These are phyloP conservation scores for Helianthus annuus DNA, from an alignment of 129 eudicot genomes.

Conservation along the genomic window HanXRQr2.0-SUNRISE NC_035444.2:13031277-13031776, in stretches of 20 bases:
- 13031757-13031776: slow-evolving; percentile 33
- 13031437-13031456: neutral
- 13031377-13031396: no score
- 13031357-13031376: no score
- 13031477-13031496: slow-evolving; percentile 11
- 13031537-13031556: slow-evolving; percentile 91
- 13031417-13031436: no score
- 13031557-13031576: slow-evolving; percentile 95
- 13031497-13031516: slow-evolving; percentile 77
- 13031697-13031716: slow-evolving; percentile 3
- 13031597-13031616: slow-evolving; percentile 93
- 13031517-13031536: slow-evolving; percentile 87
- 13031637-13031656: slow-evolving; percentile 95
- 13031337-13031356: no score
- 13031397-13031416: no score
- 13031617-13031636: slow-evolving; percentile 93
- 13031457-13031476: slow-evolving; percentile 7
- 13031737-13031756: neutral
- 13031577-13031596: slow-evolving; percentile 85
- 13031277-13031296: no score
- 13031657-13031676: slow-evolving; percentile 94
- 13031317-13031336: no score
- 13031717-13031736: neutral
- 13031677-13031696: slow-evolving; percentile 95
- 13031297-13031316: no score